Conservation (phyloP, 2,329 filamentous ascomycete species). For the Immersiporthe knoxdaviesiana region DNA sequence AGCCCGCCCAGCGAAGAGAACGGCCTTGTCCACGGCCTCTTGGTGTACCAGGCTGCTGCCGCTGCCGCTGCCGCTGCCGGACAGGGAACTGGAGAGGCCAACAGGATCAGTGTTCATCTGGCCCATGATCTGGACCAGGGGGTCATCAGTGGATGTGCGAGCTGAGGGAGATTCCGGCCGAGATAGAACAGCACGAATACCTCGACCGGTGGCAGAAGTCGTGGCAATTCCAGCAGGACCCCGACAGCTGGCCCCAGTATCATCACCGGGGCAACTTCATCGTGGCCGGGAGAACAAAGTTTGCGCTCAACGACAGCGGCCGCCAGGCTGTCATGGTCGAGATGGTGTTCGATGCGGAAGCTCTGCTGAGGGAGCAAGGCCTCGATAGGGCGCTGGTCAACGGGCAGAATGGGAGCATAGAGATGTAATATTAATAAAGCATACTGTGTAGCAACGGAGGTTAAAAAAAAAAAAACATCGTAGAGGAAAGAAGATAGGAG, state of each 20-base stretch:
- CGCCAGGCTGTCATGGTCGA: slow-evolving; percentile 29
- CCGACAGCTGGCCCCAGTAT: slow-evolving; percentile 18
- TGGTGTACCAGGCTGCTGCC: slow-evolving; percentile 25
- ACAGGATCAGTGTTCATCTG: slow-evolving; percentile 22
- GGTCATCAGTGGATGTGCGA: slow-evolving; percentile 24
- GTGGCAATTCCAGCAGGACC: slow-evolving; percentile 16
- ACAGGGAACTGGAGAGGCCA: not conserved
- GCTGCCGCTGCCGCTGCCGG: too few relatives aligned
- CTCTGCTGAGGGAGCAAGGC: slow-evolving; percentile 20
- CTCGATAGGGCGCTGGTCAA: not conserved
- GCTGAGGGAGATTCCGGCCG: slow-evolving; percentile 7
- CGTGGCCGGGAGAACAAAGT: slow-evolving; percentile 27
- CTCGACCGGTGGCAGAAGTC: slow-evolving; percentile 10
- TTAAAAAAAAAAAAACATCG: too few relatives aligned
- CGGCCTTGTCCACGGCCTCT: slow-evolving; percentile 20
- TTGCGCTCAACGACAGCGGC: slow-evolving; percentile 21
- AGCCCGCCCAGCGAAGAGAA: not conserved
- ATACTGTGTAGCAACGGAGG: too few relatives aligned
- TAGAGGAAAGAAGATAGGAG: not conserved
- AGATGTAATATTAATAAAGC: not conserved
- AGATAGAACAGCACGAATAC: not conserved
- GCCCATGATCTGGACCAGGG: slow-evolving; percentile 12
- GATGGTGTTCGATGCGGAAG: slow-evolving; percentile 30
- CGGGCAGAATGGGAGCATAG: not conserved
- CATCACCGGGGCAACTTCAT: slow-evolving; percentile 22